These are phyloP conservation scores for Colletotrichum orbiculare DNA, from an alignment of 2,329 filamentous ascomycete genomes.

Conservation along the genomic window DNA sequence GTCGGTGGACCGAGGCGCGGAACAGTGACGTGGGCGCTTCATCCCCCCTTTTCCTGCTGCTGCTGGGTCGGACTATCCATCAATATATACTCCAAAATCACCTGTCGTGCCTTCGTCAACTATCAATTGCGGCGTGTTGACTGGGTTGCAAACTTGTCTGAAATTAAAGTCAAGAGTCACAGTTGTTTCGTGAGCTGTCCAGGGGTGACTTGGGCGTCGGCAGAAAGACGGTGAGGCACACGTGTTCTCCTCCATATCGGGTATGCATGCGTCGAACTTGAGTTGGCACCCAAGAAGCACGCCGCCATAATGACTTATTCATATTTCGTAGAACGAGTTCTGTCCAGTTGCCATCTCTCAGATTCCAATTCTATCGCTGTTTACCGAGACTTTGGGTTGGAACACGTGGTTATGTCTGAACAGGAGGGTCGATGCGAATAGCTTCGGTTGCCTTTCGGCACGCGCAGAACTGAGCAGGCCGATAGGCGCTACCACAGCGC, in stretches of 20 bases:
- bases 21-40: not conserved
- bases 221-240: constrained; percentile 22
- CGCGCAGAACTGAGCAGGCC: no score
- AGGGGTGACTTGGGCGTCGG: not conserved
- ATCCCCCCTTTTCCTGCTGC: not conserved
- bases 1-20: not conserved
- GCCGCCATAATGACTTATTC: not conserved
- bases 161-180: not conserved
- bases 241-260: constrained; percentile 36
- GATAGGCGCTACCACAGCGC: no score
- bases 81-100: no score
- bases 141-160: no score
- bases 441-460: constrained; percentile 8
- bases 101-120: no score
- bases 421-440: constrained; percentile 24
- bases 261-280: constrained; percentile 29
- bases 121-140: no score
- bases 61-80: not conserved
- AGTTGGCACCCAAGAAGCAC: not conserved
- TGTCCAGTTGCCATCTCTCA: no score
- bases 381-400: no score
- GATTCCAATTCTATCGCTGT: no score
- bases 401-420: not conserved
- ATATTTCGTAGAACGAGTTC: not conserved
- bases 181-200: not conserved